A percentile compares a stretch with the other conserved stretches of the same genome.
These are phyloP conservation scores for Carex littledalei DNA, from an alignment of 176 grass and related monocot species.

Conservation along the genomic window DNA sequence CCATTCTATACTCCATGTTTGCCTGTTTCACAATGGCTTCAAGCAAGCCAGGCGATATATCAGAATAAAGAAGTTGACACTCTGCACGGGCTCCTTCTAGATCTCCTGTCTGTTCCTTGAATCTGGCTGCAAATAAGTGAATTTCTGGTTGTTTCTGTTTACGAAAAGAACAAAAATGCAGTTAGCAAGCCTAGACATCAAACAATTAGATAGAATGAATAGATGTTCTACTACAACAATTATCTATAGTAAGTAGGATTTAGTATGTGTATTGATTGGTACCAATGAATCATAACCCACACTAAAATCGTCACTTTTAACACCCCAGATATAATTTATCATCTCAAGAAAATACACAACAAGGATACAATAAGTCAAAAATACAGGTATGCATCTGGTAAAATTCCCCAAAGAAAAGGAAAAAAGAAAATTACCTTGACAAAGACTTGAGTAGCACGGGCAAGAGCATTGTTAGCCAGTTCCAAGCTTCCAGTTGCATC, in stretches of 20 bases:
- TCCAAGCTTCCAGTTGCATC: conserved; percentile 80
- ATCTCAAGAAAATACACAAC: neutral
- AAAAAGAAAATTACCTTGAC: conserved; percentile 66
- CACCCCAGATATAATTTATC: neutral
- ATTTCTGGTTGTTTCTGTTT: conserved; percentile 96
- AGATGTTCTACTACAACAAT: neutral
- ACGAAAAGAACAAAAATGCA: conserved; percentile 20
- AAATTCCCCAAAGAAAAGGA: neutral
- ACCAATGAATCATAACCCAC: neutral
- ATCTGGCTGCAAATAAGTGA: conserved; percentile 79
- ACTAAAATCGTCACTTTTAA: neutral
- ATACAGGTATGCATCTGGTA: neutral
- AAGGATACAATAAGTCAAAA: neutral
- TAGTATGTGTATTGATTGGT: neutral
- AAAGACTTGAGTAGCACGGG: conserved; percentile 93
- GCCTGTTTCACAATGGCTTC: conserved; percentile 93
- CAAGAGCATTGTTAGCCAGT: conserved; percentile 92
- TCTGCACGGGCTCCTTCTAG: conserved; percentile 58
- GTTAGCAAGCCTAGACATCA: neutral
- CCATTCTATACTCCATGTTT: conserved; percentile 87
- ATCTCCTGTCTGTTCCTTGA: conserved; percentile 87
- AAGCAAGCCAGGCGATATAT: conserved; percentile 71
- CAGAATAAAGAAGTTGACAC: conserved; percentile 77
- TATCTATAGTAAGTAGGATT: neutral
- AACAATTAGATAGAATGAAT: neutral